A percentile compares a stretch with the other conserved stretches of the same genome.
These are phyloP conservation scores for Zalaria obscura DNA, from an alignment of 2,329 filamentous ascomycete genomes.

Conservation along the genomic window DNA sequence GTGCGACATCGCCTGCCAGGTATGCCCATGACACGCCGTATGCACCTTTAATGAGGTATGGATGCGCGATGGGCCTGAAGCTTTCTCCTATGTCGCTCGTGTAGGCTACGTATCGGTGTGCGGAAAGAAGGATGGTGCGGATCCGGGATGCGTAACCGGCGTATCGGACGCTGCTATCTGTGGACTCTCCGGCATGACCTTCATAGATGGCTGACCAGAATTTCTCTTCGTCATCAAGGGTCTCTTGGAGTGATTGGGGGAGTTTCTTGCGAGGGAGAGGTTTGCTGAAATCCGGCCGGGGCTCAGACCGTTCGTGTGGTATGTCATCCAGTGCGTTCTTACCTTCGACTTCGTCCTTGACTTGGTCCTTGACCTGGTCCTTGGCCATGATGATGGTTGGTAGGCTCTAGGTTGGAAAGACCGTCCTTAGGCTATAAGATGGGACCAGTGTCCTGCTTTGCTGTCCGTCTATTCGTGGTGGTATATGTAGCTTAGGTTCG, in stretches of 20 bases:
- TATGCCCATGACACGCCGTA: constrained; percentile 93
- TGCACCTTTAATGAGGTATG: constrained; percentile 62
- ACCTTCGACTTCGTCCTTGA: not conserved
- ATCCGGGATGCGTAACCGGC: constrained; percentile 74
- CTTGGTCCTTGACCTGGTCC: constrained; percentile 8
- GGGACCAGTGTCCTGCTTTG: too few species aligned
- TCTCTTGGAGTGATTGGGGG: constrained; percentile 39
- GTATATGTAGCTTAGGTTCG: too few species aligned
- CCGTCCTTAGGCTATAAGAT: too few species aligned
- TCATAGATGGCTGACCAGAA: constrained; percentile 67
- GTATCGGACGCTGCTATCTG: constrained; percentile 75
- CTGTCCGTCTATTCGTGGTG: too few species aligned
- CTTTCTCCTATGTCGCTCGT: constrained; percentile 91
- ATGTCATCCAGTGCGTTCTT: constrained; percentile 17
- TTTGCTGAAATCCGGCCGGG: constrained; percentile 32
- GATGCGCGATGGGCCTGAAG: constrained; percentile 85
- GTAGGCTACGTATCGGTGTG: constrained; percentile 93
- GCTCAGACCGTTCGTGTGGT: constrained; percentile 25
- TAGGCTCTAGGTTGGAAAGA: too few species aligned
- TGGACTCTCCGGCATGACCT: constrained; percentile 64
- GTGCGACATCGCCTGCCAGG: constrained; percentile 72
- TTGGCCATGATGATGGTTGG: constrained; percentile 22
- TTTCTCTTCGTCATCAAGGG: constrained; percentile 50
- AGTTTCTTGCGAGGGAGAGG: constrained; percentile 37
- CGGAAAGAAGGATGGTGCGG: constrained; percentile 58